Evolutionary conservation across 139 green algal species (phyloP), one percentile per base, ranked within the genome.

Genomic region (Zygnema cylindricum): DNA sequence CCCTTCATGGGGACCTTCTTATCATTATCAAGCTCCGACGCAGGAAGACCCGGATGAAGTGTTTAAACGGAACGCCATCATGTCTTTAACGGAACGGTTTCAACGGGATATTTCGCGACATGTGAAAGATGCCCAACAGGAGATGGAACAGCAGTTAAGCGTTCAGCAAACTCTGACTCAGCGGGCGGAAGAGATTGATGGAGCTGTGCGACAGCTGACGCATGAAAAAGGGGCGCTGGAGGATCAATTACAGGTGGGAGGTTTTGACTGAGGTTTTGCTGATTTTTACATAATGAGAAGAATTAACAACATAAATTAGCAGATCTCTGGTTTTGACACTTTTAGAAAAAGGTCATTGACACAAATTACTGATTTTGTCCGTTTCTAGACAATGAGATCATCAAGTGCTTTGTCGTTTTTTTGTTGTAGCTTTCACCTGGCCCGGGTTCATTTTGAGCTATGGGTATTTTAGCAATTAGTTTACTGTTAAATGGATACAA

Each of bases 141-240:
- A 84, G 7, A n/a, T 88, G 79, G 86, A 91, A 38, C 41, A 36
- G 54, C 86, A 75, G 36, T 41, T 87, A 33, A 35, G 35, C 69
- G 39, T 57, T 43, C 89, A 92, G 86, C 38, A 49, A 43, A 25
- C 76, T 79, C 82, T 91, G 87, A 43, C 1, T 41, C 55, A 30
- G 42, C 69, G 87, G 16, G 42, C n/a, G 38, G 87, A 84, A 38
- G 35, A 25, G 36, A 42, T 81, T 35, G 49, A 85, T 33, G 40
- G 36, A 2, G 71, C 75, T 16, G 40, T 92, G 73, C 30, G 35
- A 63, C 82, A 84, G 1, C 76, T 95, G 69, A 87, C 92, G 84
- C 79, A 83, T 32, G 94, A 97, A 92, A 92, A 95, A 0, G 76
- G 91, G 36, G 93, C 93, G 35, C 94, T 96, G 1, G 95, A 98